These are phyloP conservation scores for Colletotrichum navitas DNA, from an alignment of 2,329 filamentous ascomycete genomes.

Conservation along the genomic window DNA sequence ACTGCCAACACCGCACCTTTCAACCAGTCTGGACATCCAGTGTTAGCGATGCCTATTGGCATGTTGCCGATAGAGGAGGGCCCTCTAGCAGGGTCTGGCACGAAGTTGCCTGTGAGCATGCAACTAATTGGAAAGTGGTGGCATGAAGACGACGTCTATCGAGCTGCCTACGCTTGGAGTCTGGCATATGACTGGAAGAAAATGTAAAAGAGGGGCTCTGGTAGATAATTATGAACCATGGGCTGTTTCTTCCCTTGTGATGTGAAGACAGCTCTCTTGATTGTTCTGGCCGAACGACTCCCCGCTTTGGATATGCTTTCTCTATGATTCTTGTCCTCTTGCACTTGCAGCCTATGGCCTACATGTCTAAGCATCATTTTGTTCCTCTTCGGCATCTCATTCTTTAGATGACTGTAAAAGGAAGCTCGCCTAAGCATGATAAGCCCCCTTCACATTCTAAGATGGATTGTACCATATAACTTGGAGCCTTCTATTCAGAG, in stretches of 20 bases:
- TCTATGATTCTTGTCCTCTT: background rate
- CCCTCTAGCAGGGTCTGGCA: conserved; percentile 12
- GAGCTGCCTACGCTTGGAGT: conserved; percentile 26
- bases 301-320: background rate
- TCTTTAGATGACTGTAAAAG: background rate
- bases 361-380: background rate
- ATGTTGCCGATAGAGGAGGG: conserved; percentile 31
- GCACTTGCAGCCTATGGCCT: no score
- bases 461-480: rapidly evolving
- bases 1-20: conserved; percentile 62
- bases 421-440: background rate
- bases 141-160: conserved; percentile 45
- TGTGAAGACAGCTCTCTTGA: no score
- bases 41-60: conserved; percentile 46
- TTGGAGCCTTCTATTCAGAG: conserved; percentile 12
- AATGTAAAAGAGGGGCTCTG: background rate
- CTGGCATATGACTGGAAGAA: conserved; percentile 15
- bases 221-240: background rate
- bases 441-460: background rate
- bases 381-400: background rate
- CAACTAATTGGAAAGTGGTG: conserved; percentile 49
- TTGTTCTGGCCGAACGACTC: background rate
- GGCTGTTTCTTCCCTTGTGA: background rate
- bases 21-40: conserved; percentile 64
- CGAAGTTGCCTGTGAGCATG: conserved; percentile 48